Evolutionary conservation across 225 moss, liverwort and hornwort genomes (phyloP), one percentile per base, ranked within the genome.

Genomic region (Bryum argenteum): DNA sequence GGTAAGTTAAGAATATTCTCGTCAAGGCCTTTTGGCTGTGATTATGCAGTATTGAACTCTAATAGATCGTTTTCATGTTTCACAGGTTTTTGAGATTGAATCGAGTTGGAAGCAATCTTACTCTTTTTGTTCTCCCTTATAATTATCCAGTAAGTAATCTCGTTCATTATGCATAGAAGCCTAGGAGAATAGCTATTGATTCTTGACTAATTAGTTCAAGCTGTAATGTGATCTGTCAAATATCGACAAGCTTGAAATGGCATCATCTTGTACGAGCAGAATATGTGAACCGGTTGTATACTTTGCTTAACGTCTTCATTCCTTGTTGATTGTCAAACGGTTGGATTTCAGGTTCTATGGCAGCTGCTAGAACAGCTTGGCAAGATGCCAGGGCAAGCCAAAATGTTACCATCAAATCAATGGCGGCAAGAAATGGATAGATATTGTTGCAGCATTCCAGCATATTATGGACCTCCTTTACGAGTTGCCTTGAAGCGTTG

Each of bases 361-460:
- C 88, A 85, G 75, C 84, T 94, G 28, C 74, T 98, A 67, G 98
- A 94, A 54, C 92, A 91, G 85, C 83, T 89, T 13, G 77, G 90
- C 66, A 98, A 98, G 76, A 82, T 89, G 73, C 83, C 89, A 74
- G 92, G 90, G 54, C 78, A 88, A 72, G 80, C 89, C 19, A 94
- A 92, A 81, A 91, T 94, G 87, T 80, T 90, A 58, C 94, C 91
- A 33, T 79, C 79, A 72, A 94, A 94, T 74, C 98, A 94, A 72
- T 98, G 98, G 98, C 94, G 98, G 58, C 98, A 94, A 89, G 98
- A 98, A 33, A 94, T 98, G 81, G 98, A 98, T 80, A 83, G 92
- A 79, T 98, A 98, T 57, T 94, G 98, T 63, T 89, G 87, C 64
- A 91, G 94, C 69, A 91, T 94, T 80, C 98, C 98, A 63, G 82